These are phyloP conservation scores for Umbilicus rupestris DNA, from an alignment of 164 flowering plant genomes.

Conservation along the genomic window DNA sequence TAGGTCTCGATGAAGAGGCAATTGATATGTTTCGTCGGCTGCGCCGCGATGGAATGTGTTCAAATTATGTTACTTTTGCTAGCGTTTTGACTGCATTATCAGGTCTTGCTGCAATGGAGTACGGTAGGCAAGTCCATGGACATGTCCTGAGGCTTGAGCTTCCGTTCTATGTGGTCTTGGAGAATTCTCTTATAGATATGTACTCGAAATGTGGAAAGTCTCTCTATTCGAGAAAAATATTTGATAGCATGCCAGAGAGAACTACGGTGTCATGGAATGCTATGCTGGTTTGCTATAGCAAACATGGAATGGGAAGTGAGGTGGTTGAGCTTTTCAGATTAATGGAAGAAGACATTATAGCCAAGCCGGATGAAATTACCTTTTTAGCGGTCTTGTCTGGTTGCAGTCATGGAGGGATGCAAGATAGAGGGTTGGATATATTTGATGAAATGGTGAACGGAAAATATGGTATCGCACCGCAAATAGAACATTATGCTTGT, in stretches of 20 bases:
- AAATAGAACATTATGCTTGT: conserved; percentile 60
- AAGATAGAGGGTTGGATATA: conserved; percentile 38
- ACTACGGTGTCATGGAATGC: conserved; percentile 64
- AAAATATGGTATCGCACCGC: conserved; percentile 29
- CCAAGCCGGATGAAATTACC: conserved; percentile 42
- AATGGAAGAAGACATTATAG: conserved; percentile 41
- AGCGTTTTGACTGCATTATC: conserved; percentile 53
- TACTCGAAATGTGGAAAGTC: conserved; percentile 70
- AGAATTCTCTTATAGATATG: conserved; percentile 71
- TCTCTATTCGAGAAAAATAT: conserved; percentile 44
- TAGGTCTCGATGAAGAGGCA: conserved; percentile 58
- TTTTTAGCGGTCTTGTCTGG: conserved; percentile 59
- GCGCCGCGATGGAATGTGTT: conserved; percentile 41
- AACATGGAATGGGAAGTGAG: conserved; percentile 57
- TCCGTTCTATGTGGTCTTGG: conserved; percentile 41
- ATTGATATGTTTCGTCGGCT: conserved; percentile 40
- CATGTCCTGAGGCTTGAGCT: conserved; percentile 38
- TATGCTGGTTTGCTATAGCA: conserved; percentile 60
- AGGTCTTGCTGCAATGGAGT: conserved; percentile 58
- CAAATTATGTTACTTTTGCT: conserved; percentile 65
- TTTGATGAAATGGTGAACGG: conserved; percentile 37
- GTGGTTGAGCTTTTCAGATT: conserved; percentile 38
- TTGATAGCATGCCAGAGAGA: conserved; percentile 51
- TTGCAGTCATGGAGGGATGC: conserved; percentile 71
- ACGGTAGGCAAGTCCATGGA: conserved; percentile 56